Evolutionary conservation across 768 basidiomycete genomes (phyloP).

Genomic region (Leccinellum albellum): DNA sequence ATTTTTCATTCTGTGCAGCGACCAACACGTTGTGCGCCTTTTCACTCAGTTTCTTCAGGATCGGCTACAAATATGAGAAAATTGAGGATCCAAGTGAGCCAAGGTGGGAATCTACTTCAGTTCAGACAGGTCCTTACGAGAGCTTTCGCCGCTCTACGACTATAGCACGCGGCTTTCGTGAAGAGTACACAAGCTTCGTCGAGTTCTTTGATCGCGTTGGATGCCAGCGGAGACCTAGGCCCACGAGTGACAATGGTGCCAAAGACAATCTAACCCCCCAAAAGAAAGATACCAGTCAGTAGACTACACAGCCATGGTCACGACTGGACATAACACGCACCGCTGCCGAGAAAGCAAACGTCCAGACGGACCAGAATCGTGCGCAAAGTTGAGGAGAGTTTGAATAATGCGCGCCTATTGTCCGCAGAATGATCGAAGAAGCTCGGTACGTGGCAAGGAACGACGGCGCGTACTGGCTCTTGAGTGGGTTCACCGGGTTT

Average conservation of each 20-base stretch:
- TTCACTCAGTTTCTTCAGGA: slow-evolving; percentile 56
- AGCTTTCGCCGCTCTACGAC: slow-evolving; percentile 61
- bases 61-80: slow-evolving; percentile 36
- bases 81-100: background rate
- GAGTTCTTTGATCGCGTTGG: slow-evolving; percentile 64
- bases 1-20: slow-evolving; percentile 36
- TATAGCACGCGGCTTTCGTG: slow-evolving; percentile 53
- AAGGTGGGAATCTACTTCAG: background rate
- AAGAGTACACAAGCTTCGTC: slow-evolving; percentile 68
- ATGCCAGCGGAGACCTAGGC: slow-evolving; percentile 64
- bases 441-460: slow-evolving; percentile 62
- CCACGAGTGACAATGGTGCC: slow-evolving; percentile 76
- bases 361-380: slow-evolving; percentile 64
- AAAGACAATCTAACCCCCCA: slow-evolving; percentile 56
- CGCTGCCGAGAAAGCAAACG: slow-evolving; percentile 53
- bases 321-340: slow-evolving; percentile 27
- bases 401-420: slow-evolving; percentile 45
- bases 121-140: slow-evolving; percentile 41
- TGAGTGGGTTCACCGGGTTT: slow-evolving; percentile 60
- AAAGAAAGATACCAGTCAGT: slow-evolving; percentile 1
- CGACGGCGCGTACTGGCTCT: slow-evolving; percentile 59
- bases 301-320: background rate
- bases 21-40: slow-evolving; percentile 61
- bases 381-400: slow-evolving; percentile 45
- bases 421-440: slow-evolving; percentile 53